phyloP scores from a whole-genome alignment of 129 eudicot species.

The Daucus carota region DH1_v3.0 NC_030385.2:21363001-21363500 shows the following conservation, averaged over 20 bases:
- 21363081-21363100: too few relatives aligned
- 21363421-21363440: constrained; percentile 31
- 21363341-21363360: constrained; percentile 90
- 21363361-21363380: constrained; percentile 81
- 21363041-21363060: not conserved
- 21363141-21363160: not conserved
- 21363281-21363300: not conserved
- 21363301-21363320: not conserved
- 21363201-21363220: too few relatives aligned
- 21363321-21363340: constrained; percentile 34
- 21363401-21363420: constrained; percentile 98
- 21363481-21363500: not conserved
- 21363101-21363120: too few relatives aligned
- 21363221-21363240: too few relatives aligned
- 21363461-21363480: not conserved
- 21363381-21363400: constrained; percentile 91
- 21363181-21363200: not conserved
- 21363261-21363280: not conserved
- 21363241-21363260: not conserved
- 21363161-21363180: not conserved
- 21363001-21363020: not conserved
- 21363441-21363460: not conserved
- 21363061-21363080: too few relatives aligned
- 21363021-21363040: not conserved
- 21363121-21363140: not conserved